Percentiles rank a stretch among this genome's conserved stretches.
Evolutionary conservation across 148 eudicot species (phyloP).

Genomic region (Fallopia convolvulus): DNA sequence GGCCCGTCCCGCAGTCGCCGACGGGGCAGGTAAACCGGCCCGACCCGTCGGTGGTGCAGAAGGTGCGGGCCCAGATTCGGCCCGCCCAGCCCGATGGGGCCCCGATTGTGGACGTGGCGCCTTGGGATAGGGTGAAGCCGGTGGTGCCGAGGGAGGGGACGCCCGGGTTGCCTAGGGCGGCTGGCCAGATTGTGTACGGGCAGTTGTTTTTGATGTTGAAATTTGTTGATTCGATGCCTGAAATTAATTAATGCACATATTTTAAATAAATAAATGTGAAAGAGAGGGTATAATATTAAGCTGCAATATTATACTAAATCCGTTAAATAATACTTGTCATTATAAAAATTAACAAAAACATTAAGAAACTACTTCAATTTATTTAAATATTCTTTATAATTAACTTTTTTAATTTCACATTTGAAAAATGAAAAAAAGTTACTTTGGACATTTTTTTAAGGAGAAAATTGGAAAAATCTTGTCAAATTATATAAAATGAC

Average conservation of each 20-base stretch:
- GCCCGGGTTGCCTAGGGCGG: slow-evolving; percentile 20
- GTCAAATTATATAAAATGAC: no score
- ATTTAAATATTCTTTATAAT: no score
- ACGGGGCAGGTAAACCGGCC: slow-evolving; percentile 26
- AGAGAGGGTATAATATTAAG: no score
- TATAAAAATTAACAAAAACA: no score
- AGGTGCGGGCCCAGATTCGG: slow-evolving; percentile 33
- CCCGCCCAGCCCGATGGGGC: slow-evolving; percentile 12
- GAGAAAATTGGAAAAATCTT: no score
- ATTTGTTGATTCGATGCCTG: not conserved
- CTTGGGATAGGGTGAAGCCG: slow-evolving; percentile 25
- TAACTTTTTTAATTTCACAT: no score
- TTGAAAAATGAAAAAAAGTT: no score
- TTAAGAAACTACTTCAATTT: no score
- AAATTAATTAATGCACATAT: not conserved
- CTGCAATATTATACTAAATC: no score
- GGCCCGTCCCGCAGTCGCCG: slow-evolving; percentile 42
- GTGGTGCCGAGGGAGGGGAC: slow-evolving; percentile 23
- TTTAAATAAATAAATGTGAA: no score
- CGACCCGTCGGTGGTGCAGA: slow-evolving; percentile 16
- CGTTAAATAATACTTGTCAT: no score
- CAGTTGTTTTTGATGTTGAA: slow-evolving; percentile 39
- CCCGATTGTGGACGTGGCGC: slow-evolving; percentile 14
- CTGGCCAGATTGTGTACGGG: slow-evolving; percentile 48
- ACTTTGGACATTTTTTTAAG: no score